These are phyloP conservation scores for Penicilliopsis zonata DNA, from an alignment of 495 filamentous ascomycete genomes.

Conservation along the genomic window DNA sequence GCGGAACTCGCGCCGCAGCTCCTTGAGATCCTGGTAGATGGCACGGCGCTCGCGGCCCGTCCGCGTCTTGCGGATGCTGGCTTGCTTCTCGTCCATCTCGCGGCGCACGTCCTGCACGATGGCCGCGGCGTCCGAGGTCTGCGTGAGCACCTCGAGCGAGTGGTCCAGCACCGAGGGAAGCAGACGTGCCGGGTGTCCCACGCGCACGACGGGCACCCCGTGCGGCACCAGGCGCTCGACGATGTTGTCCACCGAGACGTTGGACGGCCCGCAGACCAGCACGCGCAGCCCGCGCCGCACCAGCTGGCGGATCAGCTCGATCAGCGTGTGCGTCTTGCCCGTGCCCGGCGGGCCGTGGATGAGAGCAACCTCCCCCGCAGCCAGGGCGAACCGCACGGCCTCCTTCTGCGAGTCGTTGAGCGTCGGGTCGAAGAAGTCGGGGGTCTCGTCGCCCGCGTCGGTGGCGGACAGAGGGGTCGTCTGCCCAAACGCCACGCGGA, in stretches of 20 bases:
- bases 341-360: conserved; percentile 96
- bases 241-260: conserved; percentile 97
- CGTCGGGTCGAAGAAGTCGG: conserved; percentile 66
- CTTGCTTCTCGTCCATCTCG: conserved; percentile 89
- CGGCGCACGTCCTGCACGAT: conserved; percentile 87
- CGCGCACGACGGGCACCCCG: conserved; percentile 74
- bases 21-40: conserved; percentile 77
- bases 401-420: conserved; percentile 88
- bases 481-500: conserved; percentile 71
- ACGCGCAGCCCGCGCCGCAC: conserved; percentile 57
- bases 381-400: conserved; percentile 80
- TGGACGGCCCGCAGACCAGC: conserved; percentile 89
- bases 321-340: conserved; percentile 93
- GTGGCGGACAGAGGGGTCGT: conserved; percentile 24
- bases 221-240: conserved; percentile 82
- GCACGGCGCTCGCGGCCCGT: conserved; percentile 67
- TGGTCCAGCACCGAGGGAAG: conserved; percentile 81
- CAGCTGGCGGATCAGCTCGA: conserved; percentile 87
- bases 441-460: conserved; percentile 42
- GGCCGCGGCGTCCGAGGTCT: conserved; percentile 74
- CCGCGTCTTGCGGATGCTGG: conserved; percentile 74
- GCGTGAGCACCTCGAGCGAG: conserved; percentile 85
- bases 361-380: conserved; percentile 70
- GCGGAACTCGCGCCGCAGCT: conserved; percentile 78
- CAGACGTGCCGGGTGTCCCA: conserved; percentile 87